Evolutionary conservation across 805 yeast genomes (phyloP).

Genomic region (Torulaspora gathmanii): DNA sequence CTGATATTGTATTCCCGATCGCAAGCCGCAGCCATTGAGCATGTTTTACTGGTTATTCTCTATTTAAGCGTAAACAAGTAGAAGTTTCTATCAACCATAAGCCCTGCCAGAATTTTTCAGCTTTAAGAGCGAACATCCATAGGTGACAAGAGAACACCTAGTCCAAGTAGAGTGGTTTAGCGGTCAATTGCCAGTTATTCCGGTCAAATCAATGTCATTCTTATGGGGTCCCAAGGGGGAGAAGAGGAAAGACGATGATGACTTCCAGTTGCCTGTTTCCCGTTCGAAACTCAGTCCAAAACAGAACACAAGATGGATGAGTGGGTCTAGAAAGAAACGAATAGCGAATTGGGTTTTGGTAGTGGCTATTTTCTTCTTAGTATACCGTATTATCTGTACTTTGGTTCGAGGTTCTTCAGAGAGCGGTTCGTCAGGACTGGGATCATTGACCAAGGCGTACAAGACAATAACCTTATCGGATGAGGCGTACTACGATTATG

Average conservation of each 20-base stretch:
- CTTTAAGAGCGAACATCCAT: not conserved
- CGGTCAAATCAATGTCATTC: slow-evolving; percentile 3
- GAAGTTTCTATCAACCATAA: not conserved
- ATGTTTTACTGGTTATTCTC: not conserved
- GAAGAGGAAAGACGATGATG: slow-evolving; percentile 14
- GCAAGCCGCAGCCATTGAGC: not conserved
- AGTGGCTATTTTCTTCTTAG: slow-evolving; percentile 1
- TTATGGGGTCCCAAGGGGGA: slow-evolving; percentile 10
- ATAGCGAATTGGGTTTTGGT: slow-evolving; percentile 5
- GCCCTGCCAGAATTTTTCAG: not conserved
- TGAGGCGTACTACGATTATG: slow-evolving; percentile 34
- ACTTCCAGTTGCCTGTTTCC: slow-evolving; percentile 12
- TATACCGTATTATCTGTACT: not conserved
- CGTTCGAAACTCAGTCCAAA: slow-evolving; percentile 16
- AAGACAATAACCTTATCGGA: slow-evolving; percentile 24
- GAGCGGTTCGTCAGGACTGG: not conserved
- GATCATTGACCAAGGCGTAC: slow-evolving; percentile 3
- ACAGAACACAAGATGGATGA: slow-evolving; percentile 2
- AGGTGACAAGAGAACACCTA: not conserved
- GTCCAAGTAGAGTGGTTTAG: not conserved
- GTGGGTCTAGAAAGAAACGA: slow-evolving; percentile 5
- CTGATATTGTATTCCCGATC: too few species aligned
- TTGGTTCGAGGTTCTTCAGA: not conserved
- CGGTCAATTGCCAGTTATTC: not conserved
- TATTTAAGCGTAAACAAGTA: not conserved